Evolutionary conservation across 306 rosid genomes (phyloP).

Genomic region (Gleditsia sinensis): DNA sequence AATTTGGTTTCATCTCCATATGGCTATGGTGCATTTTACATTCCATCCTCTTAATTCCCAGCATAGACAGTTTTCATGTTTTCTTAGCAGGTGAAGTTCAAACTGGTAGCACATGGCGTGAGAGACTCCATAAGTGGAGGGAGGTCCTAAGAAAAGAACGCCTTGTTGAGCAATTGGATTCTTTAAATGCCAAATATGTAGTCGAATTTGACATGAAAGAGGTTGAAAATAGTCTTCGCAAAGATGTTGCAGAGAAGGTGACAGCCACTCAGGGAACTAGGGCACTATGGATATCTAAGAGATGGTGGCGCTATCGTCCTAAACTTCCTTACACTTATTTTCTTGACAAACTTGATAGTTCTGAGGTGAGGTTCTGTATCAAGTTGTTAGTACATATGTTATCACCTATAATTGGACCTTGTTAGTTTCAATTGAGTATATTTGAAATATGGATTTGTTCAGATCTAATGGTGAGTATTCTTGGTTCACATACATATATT

Average conservation of each 20-base stretch:
- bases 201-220: conserved; percentile 98
- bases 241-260: conserved; percentile 74
- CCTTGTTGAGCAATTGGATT: conserved; percentile 59
- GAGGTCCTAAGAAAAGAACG: conserved; percentile 74
- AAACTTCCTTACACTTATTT: conserved; percentile 87
- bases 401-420: conserved; percentile 19
- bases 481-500: background rate
- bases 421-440: conserved; percentile 22
- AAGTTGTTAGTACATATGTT: background rate
- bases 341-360: conserved; percentile 84
- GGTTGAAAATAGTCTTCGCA: conserved; percentile 93
- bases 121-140: conserved; percentile 77
- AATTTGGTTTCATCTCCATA: conserved; percentile 28
- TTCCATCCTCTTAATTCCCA: conserved; percentile 28
- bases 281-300: conserved; percentile 86
- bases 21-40: conserved; percentile 7
- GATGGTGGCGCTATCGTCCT: conserved; percentile 99
- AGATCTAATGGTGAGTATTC: conserved; percentile 2
- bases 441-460: conserved; percentile 9
- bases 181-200: conserved; percentile 69
- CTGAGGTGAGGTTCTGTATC: conserved; percentile 62
- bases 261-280: conserved; percentile 69
- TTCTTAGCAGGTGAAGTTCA: conserved; percentile 52
- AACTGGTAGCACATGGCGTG: conserved; percentile 76
- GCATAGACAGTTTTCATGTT: conserved; percentile 17